These are phyloP conservation scores for Guyanaporus albipodus DNA, from an alignment of 768 basidiomycete species.

Conservation along the genomic window DNA sequence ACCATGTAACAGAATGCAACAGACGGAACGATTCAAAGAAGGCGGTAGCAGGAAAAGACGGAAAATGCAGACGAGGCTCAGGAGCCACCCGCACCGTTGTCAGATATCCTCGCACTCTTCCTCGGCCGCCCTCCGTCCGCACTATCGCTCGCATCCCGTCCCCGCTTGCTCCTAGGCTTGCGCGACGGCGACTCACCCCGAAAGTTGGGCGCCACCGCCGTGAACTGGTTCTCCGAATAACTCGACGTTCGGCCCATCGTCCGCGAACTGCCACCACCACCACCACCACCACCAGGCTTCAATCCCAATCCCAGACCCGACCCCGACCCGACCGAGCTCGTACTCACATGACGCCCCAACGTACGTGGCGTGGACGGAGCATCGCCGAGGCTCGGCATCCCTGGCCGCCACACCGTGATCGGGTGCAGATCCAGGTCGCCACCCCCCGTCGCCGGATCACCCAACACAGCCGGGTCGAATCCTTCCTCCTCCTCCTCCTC, in stretches of 20 bases:
- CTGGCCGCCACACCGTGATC: conserved; percentile 16
- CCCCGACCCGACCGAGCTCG: conserved; percentile 4
- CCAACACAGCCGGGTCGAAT: conserved; percentile 10
- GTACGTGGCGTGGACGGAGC: conserved; percentile 31
- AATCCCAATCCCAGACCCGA: neutral
- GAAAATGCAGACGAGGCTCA: neutral
- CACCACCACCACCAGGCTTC: too few species aligned
- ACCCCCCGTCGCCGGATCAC: neutral
- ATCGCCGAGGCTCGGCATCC: neutral
- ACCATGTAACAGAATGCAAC: neutral
- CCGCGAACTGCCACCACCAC: conserved; percentile 10
- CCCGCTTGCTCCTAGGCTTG: conserved; percentile 27
- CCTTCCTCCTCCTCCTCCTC: conserved; percentile 13
- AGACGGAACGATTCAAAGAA: too few species aligned
- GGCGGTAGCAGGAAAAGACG: too few species aligned
- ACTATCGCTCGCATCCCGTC: conserved; percentile 14
- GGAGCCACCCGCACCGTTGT: neutral
- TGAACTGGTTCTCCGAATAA: conserved; percentile 43
- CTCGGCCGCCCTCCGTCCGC: conserved; percentile 16
- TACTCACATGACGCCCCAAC: conserved; percentile 15
- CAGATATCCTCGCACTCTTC: conserved; percentile 18
- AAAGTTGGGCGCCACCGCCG: conserved; percentile 39
- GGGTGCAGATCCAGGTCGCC: conserved; percentile 23
- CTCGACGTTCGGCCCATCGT: conserved; percentile 25
- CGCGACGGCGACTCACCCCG: conserved; percentile 29